phyloP scores from a whole-genome alignment of 164 flowering plant genomes.

The Umbellularia californica region DNA sequence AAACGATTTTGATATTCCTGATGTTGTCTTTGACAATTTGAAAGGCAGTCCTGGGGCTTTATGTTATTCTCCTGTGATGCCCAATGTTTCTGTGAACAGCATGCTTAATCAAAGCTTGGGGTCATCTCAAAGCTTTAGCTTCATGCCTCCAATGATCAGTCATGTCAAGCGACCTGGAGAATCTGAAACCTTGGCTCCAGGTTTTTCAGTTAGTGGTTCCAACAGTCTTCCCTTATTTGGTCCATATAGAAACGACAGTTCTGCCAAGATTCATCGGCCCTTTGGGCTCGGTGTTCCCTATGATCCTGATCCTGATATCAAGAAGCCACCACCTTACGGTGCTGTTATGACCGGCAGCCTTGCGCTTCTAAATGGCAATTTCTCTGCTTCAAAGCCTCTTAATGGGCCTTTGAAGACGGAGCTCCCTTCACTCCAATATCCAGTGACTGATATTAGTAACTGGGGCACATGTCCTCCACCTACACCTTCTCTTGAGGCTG shows the following conservation, averaged over 20 bases:
- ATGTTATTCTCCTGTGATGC: constrained; percentile 36
- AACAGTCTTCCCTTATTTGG: constrained; percentile 31
- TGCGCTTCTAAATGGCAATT: constrained; percentile 73
- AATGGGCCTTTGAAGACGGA: constrained; percentile 77
- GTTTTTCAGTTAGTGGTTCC: constrained; percentile 24
- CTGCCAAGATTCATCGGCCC: constrained; percentile 34
- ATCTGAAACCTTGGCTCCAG: constrained; percentile 31
- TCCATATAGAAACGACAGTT: constrained; percentile 40
- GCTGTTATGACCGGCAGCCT: constrained; percentile 51
- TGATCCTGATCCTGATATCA: constrained; percentile 30
- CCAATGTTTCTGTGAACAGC: constrained; percentile 42
- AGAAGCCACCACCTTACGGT: constrained; percentile 17
- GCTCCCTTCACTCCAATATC: constrained; percentile 99
- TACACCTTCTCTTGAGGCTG: constrained; percentile 21
- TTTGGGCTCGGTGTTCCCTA: constrained; percentile 36
- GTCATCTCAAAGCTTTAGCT: constrained; percentile 39
- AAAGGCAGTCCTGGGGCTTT: constrained; percentile 36
- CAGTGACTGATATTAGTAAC: constrained; percentile 54
- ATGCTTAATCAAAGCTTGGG: constrained; percentile 40
- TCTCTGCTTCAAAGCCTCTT: constrained; percentile 78
- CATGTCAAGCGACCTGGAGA: constrained; percentile 58
- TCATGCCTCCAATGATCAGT: constrained; percentile 32
- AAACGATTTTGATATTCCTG: constrained; percentile 49
- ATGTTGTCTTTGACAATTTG: constrained; percentile 46
- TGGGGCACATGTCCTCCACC: constrained; percentile 40